Evolutionary conservation across 1,284 basidiomycete species (phyloP).

Genomic region (Takashimella tepidaria): DNA sequence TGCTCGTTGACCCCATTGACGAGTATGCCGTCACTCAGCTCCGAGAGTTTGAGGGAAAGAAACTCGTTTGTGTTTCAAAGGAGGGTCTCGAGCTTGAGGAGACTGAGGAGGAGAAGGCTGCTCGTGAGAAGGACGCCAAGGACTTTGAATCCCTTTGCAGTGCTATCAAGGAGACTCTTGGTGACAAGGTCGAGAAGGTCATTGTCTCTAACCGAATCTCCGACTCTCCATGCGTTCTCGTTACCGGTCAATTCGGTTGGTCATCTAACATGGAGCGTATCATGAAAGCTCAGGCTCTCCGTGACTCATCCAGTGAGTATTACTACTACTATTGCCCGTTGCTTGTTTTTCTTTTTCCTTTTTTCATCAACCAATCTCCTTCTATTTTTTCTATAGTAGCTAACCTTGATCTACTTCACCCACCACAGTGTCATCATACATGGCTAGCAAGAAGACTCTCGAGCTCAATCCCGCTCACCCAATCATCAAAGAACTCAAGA

Average conservation of each 20-base stretch:
- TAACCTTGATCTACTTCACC: neutral
- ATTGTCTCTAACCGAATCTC: conserved; percentile 96
- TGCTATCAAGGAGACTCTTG: conserved; percentile 91
- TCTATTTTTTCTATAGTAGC: too few relatives aligned
- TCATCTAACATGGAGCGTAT: conserved; percentile 99
- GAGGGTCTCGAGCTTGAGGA: conserved; percentile 99
- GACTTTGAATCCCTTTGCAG: conserved; percentile 87
- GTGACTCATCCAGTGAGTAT: conserved; percentile 72
- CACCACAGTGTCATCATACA: conserved; percentile 92
- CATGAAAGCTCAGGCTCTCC: conserved; percentile 99
- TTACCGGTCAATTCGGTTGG: conserved; percentile 99
- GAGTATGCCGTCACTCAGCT: conserved; percentile 97
- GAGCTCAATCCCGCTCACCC: conserved; percentile 93
- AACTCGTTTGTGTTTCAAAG: conserved; percentile 96
- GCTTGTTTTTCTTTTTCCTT: too few relatives aligned
- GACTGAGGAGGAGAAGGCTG: conserved; percentile 94
- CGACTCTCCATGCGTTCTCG: conserved; percentile 92
- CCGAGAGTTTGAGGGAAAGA: conserved; percentile 99
- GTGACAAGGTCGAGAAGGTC: conserved; percentile 99
- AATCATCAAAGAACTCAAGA: conserved; percentile 93
- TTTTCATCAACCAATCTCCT: too few relatives aligned
- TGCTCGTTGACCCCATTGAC: conserved; percentile 97
- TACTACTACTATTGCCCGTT: neutral
- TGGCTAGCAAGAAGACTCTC: conserved; percentile 98
- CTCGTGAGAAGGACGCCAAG: conserved; percentile 79